Evolutionary conservation across 1,139 yeast species (phyloP).

Genomic region (Yarrowia galli): DNA sequence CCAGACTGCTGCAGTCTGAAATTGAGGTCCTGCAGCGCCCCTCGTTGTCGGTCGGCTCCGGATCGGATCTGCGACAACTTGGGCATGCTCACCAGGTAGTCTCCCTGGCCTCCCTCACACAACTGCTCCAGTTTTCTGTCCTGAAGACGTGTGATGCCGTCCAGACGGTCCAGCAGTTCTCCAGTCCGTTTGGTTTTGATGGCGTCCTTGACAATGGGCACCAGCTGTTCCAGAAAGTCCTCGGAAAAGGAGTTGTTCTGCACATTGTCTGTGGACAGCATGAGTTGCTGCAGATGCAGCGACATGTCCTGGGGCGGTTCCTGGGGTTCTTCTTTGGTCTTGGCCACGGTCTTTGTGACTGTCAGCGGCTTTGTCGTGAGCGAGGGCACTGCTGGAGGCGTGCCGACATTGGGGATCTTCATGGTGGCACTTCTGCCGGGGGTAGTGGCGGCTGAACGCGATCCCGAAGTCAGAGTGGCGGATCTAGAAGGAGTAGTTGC

Average conservation of each 20-base stretch:
- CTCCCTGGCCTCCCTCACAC: conserved; percentile 68
- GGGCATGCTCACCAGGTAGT: conserved; percentile 59
- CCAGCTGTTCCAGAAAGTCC: conserved; percentile 78
- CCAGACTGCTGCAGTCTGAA: conserved; percentile 41
- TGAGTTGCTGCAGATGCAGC: conserved; percentile 48
- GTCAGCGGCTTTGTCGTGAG: conserved; percentile 26
- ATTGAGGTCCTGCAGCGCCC: conserved; percentile 39
- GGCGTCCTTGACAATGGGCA: conserved; percentile 79
- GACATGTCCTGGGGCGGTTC: conserved; percentile 44
- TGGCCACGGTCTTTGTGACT: not conserved
- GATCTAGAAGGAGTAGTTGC: conserved; percentile 2
- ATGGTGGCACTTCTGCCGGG: conserved; percentile 20
- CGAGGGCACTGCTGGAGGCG: conserved; percentile 9
- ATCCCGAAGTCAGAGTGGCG: not conserved
- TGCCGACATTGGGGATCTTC: conserved; percentile 9
- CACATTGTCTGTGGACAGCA: conserved; percentile 47
- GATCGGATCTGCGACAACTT: conserved; percentile 71
- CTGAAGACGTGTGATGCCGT: conserved; percentile 63
- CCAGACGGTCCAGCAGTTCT: conserved; percentile 63
- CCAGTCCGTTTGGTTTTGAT: conserved; percentile 63
- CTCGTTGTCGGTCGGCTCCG: conserved; percentile 61
- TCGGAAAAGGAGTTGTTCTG: conserved; percentile 55
- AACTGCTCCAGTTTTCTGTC: conserved; percentile 69
- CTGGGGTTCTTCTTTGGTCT: conserved; percentile 10
- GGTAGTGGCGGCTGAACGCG: conserved; percentile 16